These are phyloP conservation scores for Fusarium sp. DNA, from an alignment of 2,329 filamentous ascomycete genomes.

Conservation along the genomic window DNA sequence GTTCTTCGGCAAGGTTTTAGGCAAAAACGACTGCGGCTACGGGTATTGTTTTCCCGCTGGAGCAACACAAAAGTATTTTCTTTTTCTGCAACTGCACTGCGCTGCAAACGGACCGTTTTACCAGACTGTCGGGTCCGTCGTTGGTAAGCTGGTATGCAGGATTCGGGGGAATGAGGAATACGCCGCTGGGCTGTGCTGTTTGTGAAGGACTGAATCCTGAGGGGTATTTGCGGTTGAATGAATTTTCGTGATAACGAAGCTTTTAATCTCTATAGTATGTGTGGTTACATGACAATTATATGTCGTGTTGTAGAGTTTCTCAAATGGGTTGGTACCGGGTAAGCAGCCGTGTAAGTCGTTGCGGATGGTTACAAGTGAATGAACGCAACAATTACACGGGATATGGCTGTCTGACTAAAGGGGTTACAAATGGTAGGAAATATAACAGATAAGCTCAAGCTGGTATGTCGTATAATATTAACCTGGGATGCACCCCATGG, in stretches of 20 bases:
- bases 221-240: background rate
- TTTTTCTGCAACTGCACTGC: background rate
- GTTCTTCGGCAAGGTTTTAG: constrained; percentile 19
- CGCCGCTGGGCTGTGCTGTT: background rate
- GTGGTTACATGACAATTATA: background rate
- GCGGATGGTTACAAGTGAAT: background rate
- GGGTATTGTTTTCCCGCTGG: constrained; percentile 13
- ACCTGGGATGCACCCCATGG: too few relatives aligned
- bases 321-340: background rate
- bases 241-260: background rate
- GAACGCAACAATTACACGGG: background rate
- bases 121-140: constrained; percentile 34
- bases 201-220: background rate
- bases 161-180: constrained; percentile 8
- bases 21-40: constrained; percentile 26
- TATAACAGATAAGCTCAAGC: too few relatives aligned
- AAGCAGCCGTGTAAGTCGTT: background rate
- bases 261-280: too few relatives aligned
- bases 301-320: background rate
- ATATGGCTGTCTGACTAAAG: too few relatives aligned
- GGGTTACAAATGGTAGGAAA: too few relatives aligned
- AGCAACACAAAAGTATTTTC: background rate
- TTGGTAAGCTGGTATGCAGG: constrained; percentile 21
- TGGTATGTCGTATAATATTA: too few relatives aligned
- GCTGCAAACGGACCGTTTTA: constrained; percentile 34